Evolutionary conservation across 2,329 filamentous ascomycete species (phyloP), one percentile per base, ranked within the genome.

Genomic region (Beauveria caledonica): DNA sequence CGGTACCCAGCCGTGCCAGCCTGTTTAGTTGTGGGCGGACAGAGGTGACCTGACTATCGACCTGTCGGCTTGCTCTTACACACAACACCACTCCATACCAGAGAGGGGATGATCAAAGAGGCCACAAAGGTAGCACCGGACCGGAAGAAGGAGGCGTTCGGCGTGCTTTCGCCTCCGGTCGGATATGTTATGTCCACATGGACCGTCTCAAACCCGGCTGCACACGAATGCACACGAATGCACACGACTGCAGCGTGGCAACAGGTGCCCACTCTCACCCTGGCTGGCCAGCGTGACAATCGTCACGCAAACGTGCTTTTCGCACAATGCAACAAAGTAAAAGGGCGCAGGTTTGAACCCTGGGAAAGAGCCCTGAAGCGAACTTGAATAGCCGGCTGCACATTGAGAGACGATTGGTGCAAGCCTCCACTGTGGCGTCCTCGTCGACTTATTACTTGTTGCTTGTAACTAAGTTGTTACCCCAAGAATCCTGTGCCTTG

Each of bases 341-440:
- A 46, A 36, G 42, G 19, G 21, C 21, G n/a, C 53, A 36, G 25
- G 17, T 36, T 51, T 55, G 40, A 55, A 36, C 40, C 42, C 42
- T 56, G 53, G 5, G 25, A 11, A 29, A 23, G 23, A 39, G 21
- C 36, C 50, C 36, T 39, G 36, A 25, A 13, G 15, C 27, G 29
- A 52, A 19, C 29, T 10, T 19, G 23, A 39, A 52, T 52, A 52
- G n/a, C 49, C 5, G n/a, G 17, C 17, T 15, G 48, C 15, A n/a
- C 19, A 53, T 23, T 17, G 33, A 55, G 39, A 25, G 15, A 45
- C 19, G 51, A 54, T 23, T 44, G 23, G 13, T 53, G 33, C 5
- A 17, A 51, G 52, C 52, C 52, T 55, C 39, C 52, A 25, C 52
- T 55, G 52, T 55, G 52, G 52, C 52, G 52, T 55, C 42, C 25